Evolutionary conservation across 208 protist genomes (phyloP).

Genomic region (Herpetomonas samuelpessoai): DNA sequence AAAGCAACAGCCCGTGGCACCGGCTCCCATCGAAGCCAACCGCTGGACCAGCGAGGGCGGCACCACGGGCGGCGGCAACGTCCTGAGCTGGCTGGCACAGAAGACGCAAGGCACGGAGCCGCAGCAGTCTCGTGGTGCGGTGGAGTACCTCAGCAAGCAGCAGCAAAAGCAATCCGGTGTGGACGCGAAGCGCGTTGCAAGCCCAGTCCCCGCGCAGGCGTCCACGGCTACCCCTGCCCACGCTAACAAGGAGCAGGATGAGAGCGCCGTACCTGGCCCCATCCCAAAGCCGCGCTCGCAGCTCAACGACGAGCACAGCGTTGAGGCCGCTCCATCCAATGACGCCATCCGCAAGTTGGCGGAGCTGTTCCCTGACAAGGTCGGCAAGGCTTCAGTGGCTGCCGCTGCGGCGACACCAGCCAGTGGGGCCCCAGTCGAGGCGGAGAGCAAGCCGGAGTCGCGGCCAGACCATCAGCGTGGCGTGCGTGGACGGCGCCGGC

Average conservation of each 20-base stretch:
- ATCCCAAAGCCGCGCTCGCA: slow-evolving; percentile 35
- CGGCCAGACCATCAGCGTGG: slow-evolving; percentile 5
- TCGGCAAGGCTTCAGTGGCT: not conserved
- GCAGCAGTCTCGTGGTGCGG: slow-evolving; percentile 42
- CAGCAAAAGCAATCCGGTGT: not conserved
- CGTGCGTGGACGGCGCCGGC: slow-evolving; percentile 29
- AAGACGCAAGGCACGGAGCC: slow-evolving; percentile 26
- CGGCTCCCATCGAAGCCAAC: slow-evolving; percentile 11
- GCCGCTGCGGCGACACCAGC: slow-evolving; percentile 1
- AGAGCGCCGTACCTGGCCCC: not conserved
- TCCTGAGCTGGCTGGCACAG: slow-evolving; percentile 66
- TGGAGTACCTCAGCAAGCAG: slow-evolving; percentile 68
- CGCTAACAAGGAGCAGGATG: not conserved
- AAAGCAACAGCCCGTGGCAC: not conserved
- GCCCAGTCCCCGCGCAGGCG: not conserved
- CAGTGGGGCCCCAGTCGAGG: not conserved
- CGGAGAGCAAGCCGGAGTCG: not conserved
- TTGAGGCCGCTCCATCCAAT: slow-evolving; percentile 3
- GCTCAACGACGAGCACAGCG: slow-evolving; percentile 15
- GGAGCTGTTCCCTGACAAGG: slow-evolving; percentile 27
- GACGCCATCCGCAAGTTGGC: slow-evolving; percentile 18
- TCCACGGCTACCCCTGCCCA: not conserved
- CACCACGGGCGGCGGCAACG: slow-evolving; percentile 34
- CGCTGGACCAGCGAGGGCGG: slow-evolving; percentile 12
- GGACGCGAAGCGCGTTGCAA: not conserved